phyloP scores from a whole-genome alignment of 306 rosid species.

The Senna siamea region DNA sequence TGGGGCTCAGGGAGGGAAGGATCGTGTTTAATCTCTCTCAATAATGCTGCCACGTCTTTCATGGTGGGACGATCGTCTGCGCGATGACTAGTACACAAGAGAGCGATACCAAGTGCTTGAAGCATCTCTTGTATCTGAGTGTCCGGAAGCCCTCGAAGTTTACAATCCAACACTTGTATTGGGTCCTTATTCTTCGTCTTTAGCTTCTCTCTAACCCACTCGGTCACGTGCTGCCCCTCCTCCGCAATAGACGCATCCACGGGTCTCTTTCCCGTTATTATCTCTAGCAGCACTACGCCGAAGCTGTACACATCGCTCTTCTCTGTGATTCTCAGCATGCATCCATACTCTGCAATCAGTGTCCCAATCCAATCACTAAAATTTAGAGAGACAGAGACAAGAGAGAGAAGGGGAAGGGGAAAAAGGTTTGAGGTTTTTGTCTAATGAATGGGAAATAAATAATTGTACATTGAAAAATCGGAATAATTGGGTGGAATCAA shows the following conservation, averaged over 20 bases:
- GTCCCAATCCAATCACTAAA: slow-evolving; percentile 30
- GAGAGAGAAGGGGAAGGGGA: too few relatives aligned
- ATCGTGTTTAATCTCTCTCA: slow-evolving; percentile 71
- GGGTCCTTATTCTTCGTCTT: slow-evolving; percentile 74
- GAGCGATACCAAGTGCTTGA: slow-evolving; percentile 78
- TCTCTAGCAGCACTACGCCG: slow-evolving; percentile 86
- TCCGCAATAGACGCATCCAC: slow-evolving; percentile 77
- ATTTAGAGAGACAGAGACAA: background rate
- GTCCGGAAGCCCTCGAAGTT: slow-evolving; percentile 76
- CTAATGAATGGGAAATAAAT: slow-evolving; percentile 33
- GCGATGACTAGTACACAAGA: slow-evolving; percentile 74
- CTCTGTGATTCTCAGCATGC: slow-evolving; percentile 75
- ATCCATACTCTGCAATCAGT: slow-evolving; percentile 83
- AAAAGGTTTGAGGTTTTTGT: too few relatives aligned
- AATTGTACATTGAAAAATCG: background rate
- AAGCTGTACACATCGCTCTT: slow-evolving; percentile 89
- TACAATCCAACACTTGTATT: slow-evolving; percentile 66
- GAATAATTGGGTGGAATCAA: background rate
- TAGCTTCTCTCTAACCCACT: slow-evolving; percentile 80
- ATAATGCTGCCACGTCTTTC: slow-evolving; percentile 89
- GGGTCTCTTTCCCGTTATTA: slow-evolving; percentile 82
- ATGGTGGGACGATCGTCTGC: slow-evolving; percentile 87
- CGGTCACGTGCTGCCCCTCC: slow-evolving; percentile 74
- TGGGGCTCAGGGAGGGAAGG: slow-evolving; percentile 49
- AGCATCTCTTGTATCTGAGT: slow-evolving; percentile 82